Evolutionary conservation across 257 asterid genomes (phyloP).

Genomic region (Voacanga thouarsii): DNA sequence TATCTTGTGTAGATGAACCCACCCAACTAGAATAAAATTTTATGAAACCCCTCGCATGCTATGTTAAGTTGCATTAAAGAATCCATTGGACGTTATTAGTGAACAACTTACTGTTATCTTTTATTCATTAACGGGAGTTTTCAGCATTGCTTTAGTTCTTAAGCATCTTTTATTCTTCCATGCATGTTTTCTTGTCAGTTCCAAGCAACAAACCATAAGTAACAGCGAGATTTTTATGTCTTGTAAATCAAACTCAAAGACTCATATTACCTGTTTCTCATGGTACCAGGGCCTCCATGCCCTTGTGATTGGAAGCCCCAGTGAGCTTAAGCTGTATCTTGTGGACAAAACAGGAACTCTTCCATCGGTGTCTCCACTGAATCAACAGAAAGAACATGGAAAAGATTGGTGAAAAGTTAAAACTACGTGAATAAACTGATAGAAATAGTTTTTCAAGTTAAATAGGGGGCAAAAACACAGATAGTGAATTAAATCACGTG

Average conservation of each 20-base stretch:
- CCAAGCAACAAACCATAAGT: not conserved
- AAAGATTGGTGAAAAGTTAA: not conserved
- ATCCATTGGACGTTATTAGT: not conserved
- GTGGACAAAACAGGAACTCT: constrained; percentile 86
- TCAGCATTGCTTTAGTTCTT: not conserved
- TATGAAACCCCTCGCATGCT: too few relatives aligned
- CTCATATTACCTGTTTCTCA: constrained; percentile 57
- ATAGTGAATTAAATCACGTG: not conserved
- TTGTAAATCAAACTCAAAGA: not conserved
- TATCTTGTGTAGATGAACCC: too few relatives aligned
- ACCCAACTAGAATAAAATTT: too few relatives aligned
- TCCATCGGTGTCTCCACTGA: constrained; percentile 90
- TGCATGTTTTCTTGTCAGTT: not conserved
- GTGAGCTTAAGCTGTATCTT: constrained; percentile 65
- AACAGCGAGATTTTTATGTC: not conserved
- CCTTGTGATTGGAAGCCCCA: constrained; percentile 59
- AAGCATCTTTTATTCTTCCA: not conserved
- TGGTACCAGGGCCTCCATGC: constrained; percentile 97
- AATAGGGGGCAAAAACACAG: not conserved
- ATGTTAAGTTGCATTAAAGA: not conserved
- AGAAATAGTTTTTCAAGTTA: not conserved
- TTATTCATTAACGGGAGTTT: not conserved
- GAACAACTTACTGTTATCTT: too few relatives aligned
- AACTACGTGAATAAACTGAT: too few relatives aligned
- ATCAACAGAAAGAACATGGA: constrained; percentile 9